Percentiles rank a stretch among this genome's conserved stretches.
phyloP scores from a whole-genome alignment of 495 filamentous ascomycete genomes.

The Halenospora varia region DNA sequence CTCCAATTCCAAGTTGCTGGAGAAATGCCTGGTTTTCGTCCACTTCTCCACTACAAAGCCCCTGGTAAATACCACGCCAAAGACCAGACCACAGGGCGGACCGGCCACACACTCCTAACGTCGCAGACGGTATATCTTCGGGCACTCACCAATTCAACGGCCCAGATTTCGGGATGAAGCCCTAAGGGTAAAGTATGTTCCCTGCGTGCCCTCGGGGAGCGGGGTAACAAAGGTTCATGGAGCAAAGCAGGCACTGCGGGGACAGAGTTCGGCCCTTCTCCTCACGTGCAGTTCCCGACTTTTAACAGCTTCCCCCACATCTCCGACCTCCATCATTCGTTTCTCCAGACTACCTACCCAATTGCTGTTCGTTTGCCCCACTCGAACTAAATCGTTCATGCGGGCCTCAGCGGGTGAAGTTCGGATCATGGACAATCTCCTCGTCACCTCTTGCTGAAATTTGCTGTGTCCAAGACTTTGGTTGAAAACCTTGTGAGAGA shows the following conservation, averaged over 20 bases:
- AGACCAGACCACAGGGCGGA: not conserved
- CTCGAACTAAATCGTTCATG: not conserved
- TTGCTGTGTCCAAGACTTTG: not conserved
- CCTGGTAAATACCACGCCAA: not conserved
- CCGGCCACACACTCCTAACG: constrained; percentile 27
- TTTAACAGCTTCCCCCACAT: not conserved
- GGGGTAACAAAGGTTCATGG: not conserved
- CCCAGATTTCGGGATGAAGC: not conserved
- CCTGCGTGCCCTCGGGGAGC: not conserved
- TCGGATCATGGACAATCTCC: not conserved
- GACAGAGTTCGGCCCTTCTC: constrained; percentile 1
- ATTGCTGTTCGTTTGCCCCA: not conserved
- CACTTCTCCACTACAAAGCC: not conserved
- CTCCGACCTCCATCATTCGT: not conserved
- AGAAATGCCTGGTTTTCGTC: too few relatives aligned
- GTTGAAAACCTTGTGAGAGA: not conserved
- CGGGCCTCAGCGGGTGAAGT: not conserved
- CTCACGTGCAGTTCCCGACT: not conserved
- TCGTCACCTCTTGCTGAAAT: not conserved
- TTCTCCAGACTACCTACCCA: constrained; percentile 7
- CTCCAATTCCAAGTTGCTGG: too few relatives aligned
- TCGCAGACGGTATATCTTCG: not conserved
- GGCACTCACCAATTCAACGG: not conserved
- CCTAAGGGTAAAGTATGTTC: not conserved
- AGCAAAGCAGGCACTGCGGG: not conserved